Conservation (phyloP, 371 early-diverging fungal genomes). For the Mucor saturninus region DNA sequence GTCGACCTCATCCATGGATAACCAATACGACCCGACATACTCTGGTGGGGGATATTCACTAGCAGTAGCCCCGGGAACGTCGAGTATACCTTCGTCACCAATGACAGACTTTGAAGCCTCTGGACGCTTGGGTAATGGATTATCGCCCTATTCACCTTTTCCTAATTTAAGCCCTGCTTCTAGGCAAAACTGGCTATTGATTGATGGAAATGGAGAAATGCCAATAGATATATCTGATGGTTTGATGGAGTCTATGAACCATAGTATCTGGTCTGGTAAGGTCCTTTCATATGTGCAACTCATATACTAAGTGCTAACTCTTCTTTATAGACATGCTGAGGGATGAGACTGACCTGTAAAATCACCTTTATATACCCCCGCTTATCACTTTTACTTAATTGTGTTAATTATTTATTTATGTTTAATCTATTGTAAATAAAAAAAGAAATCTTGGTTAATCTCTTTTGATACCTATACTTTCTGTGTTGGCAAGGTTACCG, state of each 20-base stretch:
- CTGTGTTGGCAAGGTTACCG: too few species aligned
- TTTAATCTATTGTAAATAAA: background rate
- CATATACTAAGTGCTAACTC: background rate
- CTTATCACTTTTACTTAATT: background rate
- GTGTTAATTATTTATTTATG: background rate
- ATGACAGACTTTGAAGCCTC: conserved; percentile 23
- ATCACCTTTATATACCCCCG: background rate
- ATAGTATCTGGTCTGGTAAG: conserved; percentile 45
- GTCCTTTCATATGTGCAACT: too few species aligned
- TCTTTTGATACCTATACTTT: too few species aligned
- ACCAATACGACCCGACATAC: conserved; percentile 12
- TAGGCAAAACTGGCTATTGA: conserved; percentile 36
- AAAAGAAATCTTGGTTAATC: background rate
- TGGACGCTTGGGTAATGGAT: conserved; percentile 10
- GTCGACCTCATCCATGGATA: conserved; percentile 35
- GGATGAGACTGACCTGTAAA: conserved; percentile 11
- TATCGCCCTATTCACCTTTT: conserved; percentile 26
- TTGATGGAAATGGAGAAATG: conserved; percentile 44
- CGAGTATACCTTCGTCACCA: conserved; percentile 31
- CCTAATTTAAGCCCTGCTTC: conserved; percentile 25
- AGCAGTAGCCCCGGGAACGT: conserved; percentile 27
- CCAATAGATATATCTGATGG: conserved; percentile 39
- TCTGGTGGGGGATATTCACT: conserved; percentile 26
- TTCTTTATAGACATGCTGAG: conserved; percentile 9
- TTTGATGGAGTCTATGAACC: conserved; percentile 38